phyloP scores from a whole-genome alignment of 2,329 filamentous ascomycete species.

The Arthroderma sp. region DNA sequence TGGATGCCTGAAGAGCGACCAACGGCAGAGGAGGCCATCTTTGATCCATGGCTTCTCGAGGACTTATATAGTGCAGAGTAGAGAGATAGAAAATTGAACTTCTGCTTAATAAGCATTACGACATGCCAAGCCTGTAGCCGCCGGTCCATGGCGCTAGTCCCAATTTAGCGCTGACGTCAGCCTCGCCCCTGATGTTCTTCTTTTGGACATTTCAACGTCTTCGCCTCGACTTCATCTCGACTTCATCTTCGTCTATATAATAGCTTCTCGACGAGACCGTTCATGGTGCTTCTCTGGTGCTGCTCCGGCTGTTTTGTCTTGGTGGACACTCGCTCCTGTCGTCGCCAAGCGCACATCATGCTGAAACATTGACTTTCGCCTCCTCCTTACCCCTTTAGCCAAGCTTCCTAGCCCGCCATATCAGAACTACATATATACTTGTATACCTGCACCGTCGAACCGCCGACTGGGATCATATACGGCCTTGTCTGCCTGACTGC shows the following conservation, averaged over 20 bases:
- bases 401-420: background rate
- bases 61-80: too few relatives aligned
- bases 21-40: too few relatives aligned
- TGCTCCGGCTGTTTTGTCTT: background rate
- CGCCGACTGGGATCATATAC: conserved; percentile 1
- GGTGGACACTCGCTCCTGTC: background rate
- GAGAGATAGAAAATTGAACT: too few relatives aligned
- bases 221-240: background rate
- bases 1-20: too few relatives aligned
- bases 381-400: conserved; percentile 1
- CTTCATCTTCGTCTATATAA: background rate
- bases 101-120: background rate
- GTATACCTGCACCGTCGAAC: background rate
- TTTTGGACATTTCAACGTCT: background rate
- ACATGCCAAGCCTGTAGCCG: conserved; percentile 1
- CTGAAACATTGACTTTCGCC: conserved; percentile 7
- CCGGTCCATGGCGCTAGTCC: background rate
- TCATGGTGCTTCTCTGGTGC: background rate
- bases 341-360: background rate
- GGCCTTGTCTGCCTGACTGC: background rate
- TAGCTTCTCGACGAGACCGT: background rate
- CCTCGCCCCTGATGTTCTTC: background rate
- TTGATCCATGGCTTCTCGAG: too few relatives aligned
- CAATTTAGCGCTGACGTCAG: background rate
- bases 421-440: background rate